phyloP scores from a whole-genome alignment of 768 basidiomycete species.

The Lyophyllum semitale region DNA sequence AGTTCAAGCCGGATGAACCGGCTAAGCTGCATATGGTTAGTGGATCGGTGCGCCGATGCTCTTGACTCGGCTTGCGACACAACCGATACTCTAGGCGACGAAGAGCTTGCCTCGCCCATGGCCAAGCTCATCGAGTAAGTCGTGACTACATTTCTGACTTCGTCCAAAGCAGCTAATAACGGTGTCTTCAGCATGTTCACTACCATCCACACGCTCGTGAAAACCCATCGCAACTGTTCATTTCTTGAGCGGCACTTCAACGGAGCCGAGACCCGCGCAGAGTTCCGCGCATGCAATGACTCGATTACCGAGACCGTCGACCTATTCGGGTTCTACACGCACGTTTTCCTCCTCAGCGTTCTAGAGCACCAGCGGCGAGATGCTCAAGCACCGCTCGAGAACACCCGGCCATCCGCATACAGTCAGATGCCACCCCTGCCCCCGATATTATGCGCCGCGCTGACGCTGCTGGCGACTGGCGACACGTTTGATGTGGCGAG shows the following conservation, averaged over 20 bases:
- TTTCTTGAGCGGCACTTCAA: slow-evolving; percentile 80
- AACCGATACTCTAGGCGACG: slow-evolving; percentile 56
- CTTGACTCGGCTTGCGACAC: slow-evolving; percentile 66
- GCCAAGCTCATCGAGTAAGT: slow-evolving; percentile 51
- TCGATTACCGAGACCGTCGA: slow-evolving; percentile 57
- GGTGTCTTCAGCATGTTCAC: slow-evolving; percentile 40
- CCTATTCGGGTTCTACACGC: slow-evolving; percentile 61
- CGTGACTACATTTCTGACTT: not conserved
- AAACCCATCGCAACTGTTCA: slow-evolving; percentile 62
- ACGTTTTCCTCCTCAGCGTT: slow-evolving; percentile 51
- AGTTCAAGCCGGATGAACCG: slow-evolving; percentile 59
- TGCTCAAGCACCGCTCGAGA: slow-evolving; percentile 10
- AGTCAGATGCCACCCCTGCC: too few species aligned
- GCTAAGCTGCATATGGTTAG: slow-evolving; percentile 66
- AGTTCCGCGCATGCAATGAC: slow-evolving; percentile 53
- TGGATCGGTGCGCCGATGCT: slow-evolving; percentile 71
- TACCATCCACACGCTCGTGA: slow-evolving; percentile 49
- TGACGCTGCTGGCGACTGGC: slow-evolving; percentile 33
- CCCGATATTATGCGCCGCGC: slow-evolving; percentile 4
- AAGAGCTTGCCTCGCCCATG: slow-evolving; percentile 54
- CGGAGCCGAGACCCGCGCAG: slow-evolving; percentile 63
- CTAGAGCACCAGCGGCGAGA: slow-evolving; percentile 34
- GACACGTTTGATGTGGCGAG: slow-evolving; percentile 46
- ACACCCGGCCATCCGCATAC: slow-evolving; percentile 17
- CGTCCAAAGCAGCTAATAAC: too few species aligned